phyloP scores from a whole-genome alignment of 2,329 filamentous ascomycete genomes.

The Trichoderma sp. region DNA sequence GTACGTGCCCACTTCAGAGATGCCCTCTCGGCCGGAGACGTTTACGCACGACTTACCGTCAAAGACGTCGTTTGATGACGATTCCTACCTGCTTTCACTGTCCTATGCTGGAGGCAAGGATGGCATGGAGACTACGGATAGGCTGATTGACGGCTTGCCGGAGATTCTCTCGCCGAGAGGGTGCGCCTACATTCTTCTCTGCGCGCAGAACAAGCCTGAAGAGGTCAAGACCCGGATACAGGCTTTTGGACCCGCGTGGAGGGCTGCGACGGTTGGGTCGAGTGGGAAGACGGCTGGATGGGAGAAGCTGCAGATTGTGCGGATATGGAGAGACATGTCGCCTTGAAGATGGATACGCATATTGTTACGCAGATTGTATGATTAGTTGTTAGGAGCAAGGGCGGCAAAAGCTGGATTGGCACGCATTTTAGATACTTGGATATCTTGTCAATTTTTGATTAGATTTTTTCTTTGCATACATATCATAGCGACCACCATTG shows the following conservation, averaged over 20 bases:
- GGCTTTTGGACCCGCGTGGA: constrained; percentile 62
- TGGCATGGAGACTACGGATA: constrained; percentile 91
- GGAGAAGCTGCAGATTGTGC: constrained; percentile 89
- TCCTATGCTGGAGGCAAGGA: constrained; percentile 87
- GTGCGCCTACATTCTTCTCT: constrained; percentile 86
- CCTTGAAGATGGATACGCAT: constrained; percentile 10
- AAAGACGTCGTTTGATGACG: constrained; percentile 65
- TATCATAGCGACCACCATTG: constrained; percentile 34
- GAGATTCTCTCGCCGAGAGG: constrained; percentile 64
- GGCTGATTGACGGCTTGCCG: constrained; percentile 71
- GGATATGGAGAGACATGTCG: constrained; percentile 69
- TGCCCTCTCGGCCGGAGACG: constrained; percentile 57
- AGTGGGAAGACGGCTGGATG: constrained; percentile 89
- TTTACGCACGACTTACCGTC: constrained; percentile 32
- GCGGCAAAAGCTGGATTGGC: neutral
- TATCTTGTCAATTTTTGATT: constrained; percentile 30
- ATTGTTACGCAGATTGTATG: neutral
- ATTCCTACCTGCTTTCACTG: constrained; percentile 79
- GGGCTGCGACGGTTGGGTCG: constrained; percentile 72
- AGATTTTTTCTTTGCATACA: constrained; percentile 26
- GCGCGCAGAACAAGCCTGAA: constrained; percentile 84
- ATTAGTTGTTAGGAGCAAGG: neutral
- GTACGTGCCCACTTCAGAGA: constrained; percentile 82
- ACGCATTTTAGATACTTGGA: constrained; percentile 36
- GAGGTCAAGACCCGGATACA: constrained; percentile 66